phyloP scores from a whole-genome alignment of 2,329 filamentous ascomycete genomes.

The Aspergillus novofumigatus region DNA sequence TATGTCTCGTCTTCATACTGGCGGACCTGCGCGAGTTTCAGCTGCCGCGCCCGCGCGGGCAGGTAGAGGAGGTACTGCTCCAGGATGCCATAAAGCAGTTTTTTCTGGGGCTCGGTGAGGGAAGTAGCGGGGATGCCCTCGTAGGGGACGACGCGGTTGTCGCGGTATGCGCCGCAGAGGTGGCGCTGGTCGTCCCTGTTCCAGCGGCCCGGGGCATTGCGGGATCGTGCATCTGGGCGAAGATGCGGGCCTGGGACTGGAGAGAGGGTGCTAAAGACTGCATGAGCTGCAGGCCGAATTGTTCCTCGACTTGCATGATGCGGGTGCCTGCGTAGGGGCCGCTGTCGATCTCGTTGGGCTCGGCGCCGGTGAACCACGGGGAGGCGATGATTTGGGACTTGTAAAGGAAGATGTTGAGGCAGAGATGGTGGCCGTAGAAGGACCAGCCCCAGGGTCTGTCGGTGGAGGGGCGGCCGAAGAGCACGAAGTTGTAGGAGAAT shows the following conservation, averaged over 20 bases:
- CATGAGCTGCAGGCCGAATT: slow-evolving; percentile 65
- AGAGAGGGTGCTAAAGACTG: slow-evolving; percentile 51
- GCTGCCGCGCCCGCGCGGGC: slow-evolving; percentile 51
- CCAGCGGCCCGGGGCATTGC: slow-evolving; percentile 63
- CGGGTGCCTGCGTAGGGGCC: slow-evolving; percentile 60
- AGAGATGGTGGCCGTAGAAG: slow-evolving; percentile 76
- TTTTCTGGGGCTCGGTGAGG: slow-evolving; percentile 45
- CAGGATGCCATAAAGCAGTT: slow-evolving; percentile 55
- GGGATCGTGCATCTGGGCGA: slow-evolving; percentile 58
- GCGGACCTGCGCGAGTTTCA: slow-evolving; percentile 54
- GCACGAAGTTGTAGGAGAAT: slow-evolving; percentile 69
- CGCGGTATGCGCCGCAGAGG: slow-evolving; percentile 70
- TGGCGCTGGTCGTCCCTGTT: slow-evolving; percentile 78
- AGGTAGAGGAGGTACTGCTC: slow-evolving; percentile 66
- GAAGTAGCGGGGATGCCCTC: slow-evolving; percentile 59
- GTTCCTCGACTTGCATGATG: slow-evolving; percentile 63
- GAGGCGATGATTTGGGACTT: slow-evolving; percentile 62
- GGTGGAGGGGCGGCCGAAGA: slow-evolving; percentile 62
- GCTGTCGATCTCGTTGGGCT: slow-evolving; percentile 69
- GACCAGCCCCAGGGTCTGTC: slow-evolving; percentile 65
- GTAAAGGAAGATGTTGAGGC: slow-evolving; percentile 66
- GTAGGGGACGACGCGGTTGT: slow-evolving; percentile 72
- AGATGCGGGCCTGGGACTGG: slow-evolving; percentile 54
- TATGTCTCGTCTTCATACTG: slow-evolving; percentile 65
- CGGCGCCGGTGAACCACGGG: slow-evolving; percentile 75